These are phyloP conservation scores for Globisporangium cederbergense DNA, from an alignment of 352 stramenopile species.

Conservation along the genomic window DNA sequence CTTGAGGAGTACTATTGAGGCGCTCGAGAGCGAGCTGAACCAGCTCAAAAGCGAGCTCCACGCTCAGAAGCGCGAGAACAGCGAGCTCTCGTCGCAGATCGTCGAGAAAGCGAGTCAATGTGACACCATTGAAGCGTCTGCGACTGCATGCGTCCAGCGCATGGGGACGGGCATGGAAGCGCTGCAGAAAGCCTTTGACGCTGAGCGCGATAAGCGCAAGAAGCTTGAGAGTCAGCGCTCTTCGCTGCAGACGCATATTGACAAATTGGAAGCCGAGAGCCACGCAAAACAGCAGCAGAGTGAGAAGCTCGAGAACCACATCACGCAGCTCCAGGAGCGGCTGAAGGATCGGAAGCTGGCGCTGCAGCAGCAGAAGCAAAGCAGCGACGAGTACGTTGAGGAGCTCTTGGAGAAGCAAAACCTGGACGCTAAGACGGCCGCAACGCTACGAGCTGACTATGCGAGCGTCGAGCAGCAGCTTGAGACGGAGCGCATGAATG, in stretches of 20 bases:
- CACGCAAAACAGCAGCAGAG: conserved; percentile 32
- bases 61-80: conserved; percentile 32
- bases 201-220: conserved; percentile 51
- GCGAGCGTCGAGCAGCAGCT: conserved; percentile 28
- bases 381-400: conserved; percentile 27
- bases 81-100: conserved; percentile 9
- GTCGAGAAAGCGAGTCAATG: neutral
- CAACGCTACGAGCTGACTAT: conserved; percentile 32
- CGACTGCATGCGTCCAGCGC: neutral
- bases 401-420: conserved; percentile 34
- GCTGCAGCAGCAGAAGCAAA: conserved; percentile 40
- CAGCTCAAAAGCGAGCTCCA: conserved; percentile 34
- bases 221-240: conserved; percentile 35
- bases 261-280: conserved; percentile 28
- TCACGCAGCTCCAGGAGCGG: conserved; percentile 34
- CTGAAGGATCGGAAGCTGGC: conserved; percentile 44
- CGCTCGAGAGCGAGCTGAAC: conserved; percentile 29
- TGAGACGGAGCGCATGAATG: conserved; percentile 16
- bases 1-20: conserved; percentile 31
- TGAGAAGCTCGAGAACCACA: conserved; percentile 31
- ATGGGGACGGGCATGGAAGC: conserved; percentile 33
- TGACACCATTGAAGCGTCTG: neutral
- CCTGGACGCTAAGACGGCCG: conserved; percentile 35
- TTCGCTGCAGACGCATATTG: conserved; percentile 34
- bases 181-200: conserved; percentile 33